phyloP scores from a whole-genome alignment of 2,329 filamentous ascomycete species.

The Sphaerulina musiva region DNA sequence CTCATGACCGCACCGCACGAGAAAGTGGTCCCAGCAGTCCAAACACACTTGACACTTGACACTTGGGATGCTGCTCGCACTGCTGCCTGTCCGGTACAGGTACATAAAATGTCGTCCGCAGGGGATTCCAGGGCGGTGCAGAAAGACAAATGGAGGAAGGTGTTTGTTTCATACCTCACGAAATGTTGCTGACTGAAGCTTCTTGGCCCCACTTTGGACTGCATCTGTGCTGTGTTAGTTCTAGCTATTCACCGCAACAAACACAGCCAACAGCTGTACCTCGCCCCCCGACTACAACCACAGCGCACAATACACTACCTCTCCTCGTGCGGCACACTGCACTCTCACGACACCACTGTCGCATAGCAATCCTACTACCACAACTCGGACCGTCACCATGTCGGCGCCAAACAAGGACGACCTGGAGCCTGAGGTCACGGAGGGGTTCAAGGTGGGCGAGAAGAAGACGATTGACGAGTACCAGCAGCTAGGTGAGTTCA shows the following conservation, averaged over 20 bases:
- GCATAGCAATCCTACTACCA: background rate
- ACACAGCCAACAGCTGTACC: background rate
- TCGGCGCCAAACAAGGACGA: slow-evolving; percentile 59
- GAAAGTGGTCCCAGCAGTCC: too few relatives aligned
- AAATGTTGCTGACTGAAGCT: background rate
- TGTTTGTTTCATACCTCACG: background rate
- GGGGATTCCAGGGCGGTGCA: background rate
- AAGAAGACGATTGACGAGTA: slow-evolving; percentile 98
- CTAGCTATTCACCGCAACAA: background rate
- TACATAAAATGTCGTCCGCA: too few relatives aligned
- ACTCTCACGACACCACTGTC: background rate
- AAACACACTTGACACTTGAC: too few relatives aligned
- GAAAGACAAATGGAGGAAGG: background rate
- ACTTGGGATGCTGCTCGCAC: too few relatives aligned
- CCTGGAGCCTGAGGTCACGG: slow-evolving; percentile 76
- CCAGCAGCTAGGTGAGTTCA: slow-evolving; percentile 62
- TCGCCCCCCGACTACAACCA: background rate
- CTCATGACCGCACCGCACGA: background rate
- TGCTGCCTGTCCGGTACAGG: too few relatives aligned
- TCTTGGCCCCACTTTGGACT: background rate
- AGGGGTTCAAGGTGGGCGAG: slow-evolving; percentile 97
- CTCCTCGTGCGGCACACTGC: background rate
- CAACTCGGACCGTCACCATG: slow-evolving; percentile 25
- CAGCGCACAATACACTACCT: background rate
- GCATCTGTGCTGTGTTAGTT: background rate